Base-by-base conservation (phyloP, 73 alveolate genomes). In the Paramecium pentaurelia region DNA sequence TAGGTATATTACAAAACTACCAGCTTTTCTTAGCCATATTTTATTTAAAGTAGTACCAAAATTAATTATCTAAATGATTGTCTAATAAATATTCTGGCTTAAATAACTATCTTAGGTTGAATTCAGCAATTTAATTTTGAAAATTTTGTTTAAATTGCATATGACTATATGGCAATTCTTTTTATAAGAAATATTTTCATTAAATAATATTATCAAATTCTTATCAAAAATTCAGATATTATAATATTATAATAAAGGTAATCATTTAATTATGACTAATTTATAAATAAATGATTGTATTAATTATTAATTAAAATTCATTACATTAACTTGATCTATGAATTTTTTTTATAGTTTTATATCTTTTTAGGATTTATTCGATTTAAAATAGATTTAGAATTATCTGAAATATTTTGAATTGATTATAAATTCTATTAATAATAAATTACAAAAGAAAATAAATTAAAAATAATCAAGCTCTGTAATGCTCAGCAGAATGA, bases 181-280 rank as follows among this genome's bases (percentile, higher is more conserved):
- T 68, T 44, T 88, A 90, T 12, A 91, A 58, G 25, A 88, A 97
- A 28, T 93, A 85, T 11, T 93, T 93, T 38, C 45, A 85, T 42
- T 93, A 42, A 38, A 91, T 85, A 28, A 97, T 83, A 28, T 94
- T 93, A 60, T 96, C 97, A 60, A 97, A 22, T 22, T 22, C 0
- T 22, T 22, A 22, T 22, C 25, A 22, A 22, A 22, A 22, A 22
- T 22, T 22, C 25, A 92, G 80, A 95, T 37, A 97, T 59, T 90
- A 94, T 97, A 86, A 95, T 37, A 97, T 59, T 90, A 94, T 97
- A 20, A 97, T 95, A 95, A 10, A 98, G 99, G 92, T 28, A 99
- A 71, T 97, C 98, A 83, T 95, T 44, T 36, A 37, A 91, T 92
- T 40, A 70, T 38, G 34, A 18, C 58, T 22, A 22, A 3, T 88